Percentiles rank a stretch among this genome's conserved stretches.
phyloP scores from a whole-genome alignment of 169 alveolate genomes.

The Eimeria necatrix region DNA sequence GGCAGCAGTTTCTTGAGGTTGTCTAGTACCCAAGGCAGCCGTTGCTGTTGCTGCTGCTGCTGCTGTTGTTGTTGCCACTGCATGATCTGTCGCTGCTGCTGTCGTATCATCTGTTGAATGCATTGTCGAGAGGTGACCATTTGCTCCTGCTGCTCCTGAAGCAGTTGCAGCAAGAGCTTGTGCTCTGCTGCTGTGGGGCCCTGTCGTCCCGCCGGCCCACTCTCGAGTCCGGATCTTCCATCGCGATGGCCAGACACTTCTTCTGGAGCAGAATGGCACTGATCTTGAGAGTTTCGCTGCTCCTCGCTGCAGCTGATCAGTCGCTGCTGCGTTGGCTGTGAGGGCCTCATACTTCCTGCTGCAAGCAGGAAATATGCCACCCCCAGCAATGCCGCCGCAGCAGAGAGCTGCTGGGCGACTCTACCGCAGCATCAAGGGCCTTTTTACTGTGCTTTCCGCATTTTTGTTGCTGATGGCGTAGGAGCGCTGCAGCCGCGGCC shows the following conservation, averaged over 20 bases:
- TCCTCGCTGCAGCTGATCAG: background rate
- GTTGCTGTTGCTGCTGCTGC: slow-evolving; percentile 13
- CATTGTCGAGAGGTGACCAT: background rate
- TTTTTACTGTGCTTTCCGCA: no score
- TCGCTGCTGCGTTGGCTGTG: background rate
- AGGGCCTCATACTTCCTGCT: background rate
- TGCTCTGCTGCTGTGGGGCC: background rate
- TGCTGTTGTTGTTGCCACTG: background rate
- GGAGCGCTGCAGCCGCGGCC: background rate
- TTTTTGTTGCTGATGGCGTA: background rate
- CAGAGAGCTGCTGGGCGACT: background rate
- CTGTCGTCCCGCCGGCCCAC: background rate
- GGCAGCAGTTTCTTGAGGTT: background rate
- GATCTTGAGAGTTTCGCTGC: background rate
- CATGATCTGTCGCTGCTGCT: background rate
- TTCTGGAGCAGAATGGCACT: background rate
- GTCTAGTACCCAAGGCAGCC: background rate
- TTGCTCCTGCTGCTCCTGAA: slow-evolving; percentile 12
- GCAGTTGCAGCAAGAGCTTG: slow-evolving; percentile 29
- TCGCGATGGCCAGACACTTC: background rate
- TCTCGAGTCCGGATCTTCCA: no score
- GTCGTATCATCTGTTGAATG: background rate
- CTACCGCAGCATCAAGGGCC: background rate
- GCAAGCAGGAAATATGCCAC: background rate
- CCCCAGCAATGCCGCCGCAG: background rate